Evolutionary conservation across 1,284 basidiomycete species (phyloP), one percentile per base, ranked within the genome.

Genomic region (Ganoderma lingzhi): DNA sequence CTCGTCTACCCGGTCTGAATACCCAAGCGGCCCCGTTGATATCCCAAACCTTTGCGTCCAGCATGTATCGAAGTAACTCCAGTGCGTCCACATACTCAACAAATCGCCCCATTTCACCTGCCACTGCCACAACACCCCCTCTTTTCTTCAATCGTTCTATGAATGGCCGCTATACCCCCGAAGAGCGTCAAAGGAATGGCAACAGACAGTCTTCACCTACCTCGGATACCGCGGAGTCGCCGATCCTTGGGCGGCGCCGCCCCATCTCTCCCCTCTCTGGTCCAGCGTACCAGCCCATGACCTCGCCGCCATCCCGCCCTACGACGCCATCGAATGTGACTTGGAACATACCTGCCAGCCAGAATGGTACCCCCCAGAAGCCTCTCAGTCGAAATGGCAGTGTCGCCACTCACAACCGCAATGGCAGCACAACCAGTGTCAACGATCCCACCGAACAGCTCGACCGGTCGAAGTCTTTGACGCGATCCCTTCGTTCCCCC

Each of bases 281-380:
- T 32, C 82, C 85, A 39, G 80, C 87, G 4, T 92, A 84, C 78
- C 91, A 91, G 78, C 84, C 90, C 8, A 83, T 91, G 81, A 75
- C 76, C 1, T 66, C 68, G 1, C 66, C 69, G 0, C 51, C 72
- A 39, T 71, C 70, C 15, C 70, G 72, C 28, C 70, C 73, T 12
- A 84, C 87, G 65, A 93, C 93, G 3, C 92, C 92, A 44, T 93
- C 92, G 1, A 92, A 90, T 75, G 85, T 93, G 64, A 87, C 88
- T 28, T 93, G 92, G 82, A 80, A 78, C 64, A 70, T 72, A 45
- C 66, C 78, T 10, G 39, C 70, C 9, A 75, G 71, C 42, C 70
- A 77, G 1, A 70, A 73, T 19, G 70, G 70, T 45, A 65, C 72
- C 58, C 62, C 65, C 15, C 73, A 73, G 67, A 76, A 76, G 66